Percentiles rank a stretch among this genome's conserved stretches.
phyloP scores from a whole-genome alignment of 352 stramenopile genomes.

The Phytopythium oedochilum region DNA sequence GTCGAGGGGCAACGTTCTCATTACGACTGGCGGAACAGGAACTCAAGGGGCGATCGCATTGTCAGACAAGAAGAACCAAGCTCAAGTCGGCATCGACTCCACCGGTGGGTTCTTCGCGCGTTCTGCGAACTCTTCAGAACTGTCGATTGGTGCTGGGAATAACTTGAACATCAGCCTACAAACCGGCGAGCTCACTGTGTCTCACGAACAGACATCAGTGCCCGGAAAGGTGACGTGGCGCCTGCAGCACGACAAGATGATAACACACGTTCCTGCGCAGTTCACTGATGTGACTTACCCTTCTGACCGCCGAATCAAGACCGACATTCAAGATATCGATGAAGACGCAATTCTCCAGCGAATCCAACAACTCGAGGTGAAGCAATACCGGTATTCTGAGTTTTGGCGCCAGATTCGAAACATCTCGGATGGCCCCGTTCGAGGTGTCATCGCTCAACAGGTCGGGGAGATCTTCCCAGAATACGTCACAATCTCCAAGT shows the following conservation, averaged over 20 bases:
- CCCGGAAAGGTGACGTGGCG: slow-evolving; percentile 45
- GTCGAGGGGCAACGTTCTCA: slow-evolving; percentile 13
- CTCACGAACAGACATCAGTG: slow-evolving; percentile 36
- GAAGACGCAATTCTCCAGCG: slow-evolving; percentile 87
- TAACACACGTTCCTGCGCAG: slow-evolving; percentile 79
- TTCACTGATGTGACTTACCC: slow-evolving; percentile 87
- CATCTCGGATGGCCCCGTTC: slow-evolving; percentile 66
- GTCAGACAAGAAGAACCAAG: slow-evolving; percentile 13
- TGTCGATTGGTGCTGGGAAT: slow-evolving; percentile 40
- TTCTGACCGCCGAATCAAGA: slow-evolving; percentile 92
- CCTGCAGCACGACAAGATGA: slow-evolving; percentile 50
- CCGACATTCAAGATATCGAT: slow-evolving; percentile 87
- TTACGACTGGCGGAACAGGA: slow-evolving; percentile 17
- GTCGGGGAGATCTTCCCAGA: slow-evolving; percentile 89
- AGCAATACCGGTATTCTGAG: slow-evolving; percentile 90
- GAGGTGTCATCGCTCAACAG: slow-evolving; percentile 94
- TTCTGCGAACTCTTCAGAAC: slow-evolving; percentile 18
- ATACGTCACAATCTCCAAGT: slow-evolving; percentile 87
- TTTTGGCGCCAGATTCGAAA: slow-evolving; percentile 86
- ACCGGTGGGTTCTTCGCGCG: slow-evolving; percentile 36
- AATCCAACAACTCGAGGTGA: slow-evolving; percentile 84
- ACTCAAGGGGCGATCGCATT: slow-evolving; percentile 13
- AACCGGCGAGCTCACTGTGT: slow-evolving; percentile 45
- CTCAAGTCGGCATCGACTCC: slow-evolving; percentile 15
- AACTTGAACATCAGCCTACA: slow-evolving; percentile 47